Evolutionary conservation across 1,139 yeast genomes (phyloP).

Genomic region (Hyphopichia wangnamkhiaoensis): DNA sequence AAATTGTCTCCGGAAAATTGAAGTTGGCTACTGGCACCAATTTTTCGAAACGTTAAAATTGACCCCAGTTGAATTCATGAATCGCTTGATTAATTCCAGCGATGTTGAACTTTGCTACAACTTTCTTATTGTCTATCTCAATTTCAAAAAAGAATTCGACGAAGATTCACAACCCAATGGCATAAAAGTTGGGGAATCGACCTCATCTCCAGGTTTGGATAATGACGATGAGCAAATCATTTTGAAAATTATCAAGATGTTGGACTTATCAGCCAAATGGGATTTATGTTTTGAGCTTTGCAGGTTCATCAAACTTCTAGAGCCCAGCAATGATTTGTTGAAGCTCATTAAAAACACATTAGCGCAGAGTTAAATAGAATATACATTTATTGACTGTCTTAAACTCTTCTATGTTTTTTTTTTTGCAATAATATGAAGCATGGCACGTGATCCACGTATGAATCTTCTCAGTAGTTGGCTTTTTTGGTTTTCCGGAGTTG

Average conservation of each 20-base stretch:
- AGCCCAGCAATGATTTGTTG: conserved; percentile 38
- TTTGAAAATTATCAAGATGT: conserved; percentile 34
- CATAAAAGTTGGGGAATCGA: neutral
- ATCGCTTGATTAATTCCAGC: conserved; percentile 30
- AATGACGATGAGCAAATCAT: conserved; percentile 35
- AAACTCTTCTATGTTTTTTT: neutral
- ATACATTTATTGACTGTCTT: neutral
- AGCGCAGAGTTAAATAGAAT: neutral
- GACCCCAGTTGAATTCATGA: conserved; percentile 44
- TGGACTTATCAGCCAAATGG: conserved; percentile 36
- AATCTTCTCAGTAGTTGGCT: too few relatives aligned
- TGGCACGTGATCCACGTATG: neutral
- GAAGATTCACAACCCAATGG: conserved; percentile 10
- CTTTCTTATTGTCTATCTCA: conserved; percentile 43
- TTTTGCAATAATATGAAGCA: conserved; percentile 1
- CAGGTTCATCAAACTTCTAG: conserved; percentile 44
- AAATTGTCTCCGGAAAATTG: conserved; percentile 47
- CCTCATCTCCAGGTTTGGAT: conserved; percentile 16
- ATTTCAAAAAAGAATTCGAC: conserved; percentile 37
- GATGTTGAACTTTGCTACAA: conserved; percentile 46
- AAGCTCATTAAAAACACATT: conserved; percentile 13
- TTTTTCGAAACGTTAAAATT: conserved; percentile 37
- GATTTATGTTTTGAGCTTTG: conserved; percentile 50
- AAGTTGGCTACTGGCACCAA: conserved; percentile 39
- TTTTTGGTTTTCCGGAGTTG: neutral